These are phyloP conservation scores for Pachysandra terminalis DNA, from an alignment of 164 flowering plant genomes.

Conservation along the genomic window DNA sequence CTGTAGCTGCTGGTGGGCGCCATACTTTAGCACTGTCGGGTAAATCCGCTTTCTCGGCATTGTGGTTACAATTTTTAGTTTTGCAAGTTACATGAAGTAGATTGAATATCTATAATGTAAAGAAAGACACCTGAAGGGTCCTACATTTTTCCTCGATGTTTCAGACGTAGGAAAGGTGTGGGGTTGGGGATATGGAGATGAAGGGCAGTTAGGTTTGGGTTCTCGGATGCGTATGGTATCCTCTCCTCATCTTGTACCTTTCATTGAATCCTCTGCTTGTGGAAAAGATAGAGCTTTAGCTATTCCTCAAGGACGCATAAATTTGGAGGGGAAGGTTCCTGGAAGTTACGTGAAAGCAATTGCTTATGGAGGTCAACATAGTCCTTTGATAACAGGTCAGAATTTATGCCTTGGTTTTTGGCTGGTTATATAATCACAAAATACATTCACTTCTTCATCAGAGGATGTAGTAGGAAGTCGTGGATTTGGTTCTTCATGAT, in stretches of 20 bases:
- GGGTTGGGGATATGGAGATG: constrained; percentile 99
- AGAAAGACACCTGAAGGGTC: constrained; percentile 22
- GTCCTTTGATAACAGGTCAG: constrained; percentile 89
- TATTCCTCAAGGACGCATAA: constrained; percentile 44
- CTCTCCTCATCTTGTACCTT: constrained; percentile 93
- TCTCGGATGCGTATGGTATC: constrained; percentile 92
- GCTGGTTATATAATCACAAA: no score
- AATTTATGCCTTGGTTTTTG: neutral
- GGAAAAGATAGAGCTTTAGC: constrained; percentile 50
- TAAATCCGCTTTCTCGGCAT: constrained; percentile 21
- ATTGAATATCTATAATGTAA: constrained; percentile 13
- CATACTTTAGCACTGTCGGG: constrained; percentile 95
- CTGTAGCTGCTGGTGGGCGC: constrained; percentile 97
- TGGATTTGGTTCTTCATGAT: no score
- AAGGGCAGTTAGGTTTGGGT: constrained; percentile 97
- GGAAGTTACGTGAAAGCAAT: constrained; percentile 83
- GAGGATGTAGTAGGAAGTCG: no score
- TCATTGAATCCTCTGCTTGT: constrained; percentile 53
- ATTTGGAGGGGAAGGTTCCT: constrained; percentile 59
- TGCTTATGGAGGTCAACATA: constrained; percentile 98
- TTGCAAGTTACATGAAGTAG: constrained; percentile 6
- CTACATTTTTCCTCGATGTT: constrained; percentile 35
- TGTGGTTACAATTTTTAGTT: neutral
- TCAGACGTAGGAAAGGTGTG: constrained; percentile 98
- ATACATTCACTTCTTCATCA: no score